These are phyloP conservation scores for Candida xiaguanensis DNA, from an alignment of 805 yeast species.

Conservation along the genomic window DNA sequence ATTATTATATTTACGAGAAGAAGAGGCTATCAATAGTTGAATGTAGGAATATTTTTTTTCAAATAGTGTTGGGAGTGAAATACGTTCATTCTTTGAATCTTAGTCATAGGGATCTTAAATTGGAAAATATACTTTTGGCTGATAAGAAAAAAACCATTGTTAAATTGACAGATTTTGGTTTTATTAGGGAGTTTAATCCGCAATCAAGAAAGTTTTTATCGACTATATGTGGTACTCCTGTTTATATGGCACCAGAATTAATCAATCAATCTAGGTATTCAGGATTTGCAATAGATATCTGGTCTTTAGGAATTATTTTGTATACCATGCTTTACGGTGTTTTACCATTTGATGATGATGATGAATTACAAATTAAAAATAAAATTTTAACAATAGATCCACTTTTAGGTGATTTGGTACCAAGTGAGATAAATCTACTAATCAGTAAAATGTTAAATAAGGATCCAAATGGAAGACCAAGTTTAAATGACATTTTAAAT, in stretches of 20 bases:
- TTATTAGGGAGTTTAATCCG: conserved; percentile 69
- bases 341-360: conserved; percentile 91
- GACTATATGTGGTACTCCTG: conserved; percentile 91
- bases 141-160: conserved; percentile 54
- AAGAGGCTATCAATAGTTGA: conserved; percentile 51
- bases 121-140: conserved; percentile 69
- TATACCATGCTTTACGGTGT: conserved; percentile 81
- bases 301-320: conserved; percentile 89
- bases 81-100: conserved; percentile 77
- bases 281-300: conserved; percentile 79
- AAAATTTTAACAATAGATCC: conserved; percentile 70
- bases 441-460: conserved; percentile 58
- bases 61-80: conserved; percentile 59
- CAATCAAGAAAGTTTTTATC: conserved; percentile 50
- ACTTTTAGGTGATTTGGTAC: conserved; percentile 42
- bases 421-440: conserved; percentile 48
- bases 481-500: conserved; percentile 32
- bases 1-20: conserved; percentile 55
- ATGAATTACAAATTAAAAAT: conserved; percentile 55
- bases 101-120: conserved; percentile 79
- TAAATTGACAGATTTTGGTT: conserved; percentile 90
- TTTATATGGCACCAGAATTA: conserved; percentile 96
- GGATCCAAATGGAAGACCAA: conserved; percentile 62
- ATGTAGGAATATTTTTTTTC: conserved; percentile 54
- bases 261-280: conserved; percentile 64